Percentiles rank a stretch among this genome's conserved stretches.
Evolutionary conservation across 2,329 filamentous ascomycete genomes (phyloP).

Genomic region (Aspergillus terreus): DNA sequence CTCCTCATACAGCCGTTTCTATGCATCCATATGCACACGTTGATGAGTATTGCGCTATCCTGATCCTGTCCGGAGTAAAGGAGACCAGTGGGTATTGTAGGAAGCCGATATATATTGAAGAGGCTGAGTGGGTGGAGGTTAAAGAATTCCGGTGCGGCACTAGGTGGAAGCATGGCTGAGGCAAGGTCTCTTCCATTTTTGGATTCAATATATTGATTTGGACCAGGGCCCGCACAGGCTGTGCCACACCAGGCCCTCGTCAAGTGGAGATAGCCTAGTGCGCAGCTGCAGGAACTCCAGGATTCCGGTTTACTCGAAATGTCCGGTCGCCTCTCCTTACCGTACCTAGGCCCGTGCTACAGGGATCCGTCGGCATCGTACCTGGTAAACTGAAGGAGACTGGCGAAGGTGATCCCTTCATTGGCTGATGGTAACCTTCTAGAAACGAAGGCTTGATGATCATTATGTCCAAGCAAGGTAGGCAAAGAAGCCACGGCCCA

Average conservation of each 20-base stretch:
- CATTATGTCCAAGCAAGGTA: neutral
- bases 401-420: neutral
- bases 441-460: neutral
- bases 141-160: neutral
- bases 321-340: constrained; percentile 24
- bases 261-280: constrained; percentile 6
- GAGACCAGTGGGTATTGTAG: neutral
- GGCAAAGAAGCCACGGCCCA: neutral
- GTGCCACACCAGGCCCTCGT: neutral
- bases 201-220: constrained; percentile 13
- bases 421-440: neutral
- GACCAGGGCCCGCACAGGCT: neutral
- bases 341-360: constrained; percentile 21
- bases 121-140: neutral
- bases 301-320: constrained; percentile 15
- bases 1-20: neutral
- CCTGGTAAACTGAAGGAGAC: neutral
- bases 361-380: constrained; percentile 5
- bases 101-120: neutral
- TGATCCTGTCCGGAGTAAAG: neutral
- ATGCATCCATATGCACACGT: neutral
- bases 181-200: neutral
- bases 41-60: neutral
- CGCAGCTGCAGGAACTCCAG: constrained; percentile 11
- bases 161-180: neutral